Evolutionary conservation across 345 rosid genomes (phyloP), one percentile per base, ranked within the genome.

Genomic region (Corchorus capsularis): DNA sequence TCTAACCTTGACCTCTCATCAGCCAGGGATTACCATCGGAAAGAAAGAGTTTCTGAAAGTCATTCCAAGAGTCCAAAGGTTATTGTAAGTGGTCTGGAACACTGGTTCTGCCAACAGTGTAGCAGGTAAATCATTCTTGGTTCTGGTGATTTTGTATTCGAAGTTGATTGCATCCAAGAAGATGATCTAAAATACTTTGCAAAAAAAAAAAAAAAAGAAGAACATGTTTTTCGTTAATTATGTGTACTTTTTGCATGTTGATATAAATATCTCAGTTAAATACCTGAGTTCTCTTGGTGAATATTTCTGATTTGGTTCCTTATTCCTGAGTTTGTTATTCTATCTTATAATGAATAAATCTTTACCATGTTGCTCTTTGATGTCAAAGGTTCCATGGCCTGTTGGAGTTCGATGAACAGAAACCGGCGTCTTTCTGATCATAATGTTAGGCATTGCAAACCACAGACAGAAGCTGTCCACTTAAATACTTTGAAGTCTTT

Each of bases 61-160:
- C 98, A 94, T 88, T 94, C 97, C 1, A 92, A 91, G 82, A 79
- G 85, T 80, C 90, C 97, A 8, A 88, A 84, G 84, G 99, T 93
- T 59, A 79, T 82, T 76, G 94, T 95, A 61, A 85, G 82, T 82
- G 98, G 98, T 62, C 63, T 88, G 49, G 98, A 93, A 77, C 96
- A 93, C 47, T 83, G 98, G 79, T 95, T 95, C 84, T 95, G 98
- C 86, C 99, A 95, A 86, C 98, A 95, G 80, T 95, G 99, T 74
- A 95, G 99, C 93, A 95, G 95, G 98, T 93, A 79, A 71, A 20
- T 41, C 56, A 74, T 49, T 57, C 20, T 22, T 56, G 43, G 47
- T 50, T 75, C 50, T 69, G 71, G 32, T 27, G 5, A 62, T 61
- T 55, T 63, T 57, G 1, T 32, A 1, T 57, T 22, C 5, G 73